Percentiles rank a stretch among this genome's conserved stretches.
phyloP scores from a whole-genome alignment of 2,329 filamentous ascomycete species.

The Exophiala bonariae region DNA sequence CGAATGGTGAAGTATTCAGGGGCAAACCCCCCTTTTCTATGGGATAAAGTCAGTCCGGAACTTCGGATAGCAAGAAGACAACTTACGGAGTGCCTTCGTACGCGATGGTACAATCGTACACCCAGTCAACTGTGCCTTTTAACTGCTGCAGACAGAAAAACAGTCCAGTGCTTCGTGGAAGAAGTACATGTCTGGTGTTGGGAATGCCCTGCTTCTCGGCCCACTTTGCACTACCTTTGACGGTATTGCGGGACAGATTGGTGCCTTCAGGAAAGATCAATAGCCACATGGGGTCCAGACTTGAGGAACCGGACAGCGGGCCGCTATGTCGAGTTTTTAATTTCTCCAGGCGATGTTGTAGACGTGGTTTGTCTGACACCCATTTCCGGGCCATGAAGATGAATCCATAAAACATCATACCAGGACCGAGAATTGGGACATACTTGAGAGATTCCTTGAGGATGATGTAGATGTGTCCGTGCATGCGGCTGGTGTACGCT shows the following conservation, averaged over 20 bases:
- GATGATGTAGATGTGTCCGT: constrained; percentile 67
- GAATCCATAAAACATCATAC: constrained; percentile 66
- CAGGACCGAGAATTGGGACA: constrained; percentile 62
- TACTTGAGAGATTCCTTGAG: constrained; percentile 65
- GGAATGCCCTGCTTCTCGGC: constrained; percentile 58
- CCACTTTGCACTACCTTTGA: constrained; percentile 57
- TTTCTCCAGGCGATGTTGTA: constrained; percentile 57
- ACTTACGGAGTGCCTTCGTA: constrained; percentile 92
- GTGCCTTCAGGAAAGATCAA: constrained; percentile 67
- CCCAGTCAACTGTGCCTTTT: constrained; percentile 59
- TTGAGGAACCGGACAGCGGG: constrained; percentile 46
- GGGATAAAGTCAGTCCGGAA: constrained; percentile 19
- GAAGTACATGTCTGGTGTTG: constrained; percentile 59
- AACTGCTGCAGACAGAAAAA: constrained; percentile 63
- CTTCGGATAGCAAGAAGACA: constrained; percentile 4
- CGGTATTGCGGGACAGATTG: constrained; percentile 58
- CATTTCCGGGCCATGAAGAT: constrained; percentile 66
- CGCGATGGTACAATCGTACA: constrained; percentile 82
- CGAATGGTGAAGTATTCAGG: constrained; percentile 85
- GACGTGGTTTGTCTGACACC: constrained; percentile 59
- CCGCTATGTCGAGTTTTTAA: constrained; percentile 53
- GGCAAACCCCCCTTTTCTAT: constrained; percentile 75
- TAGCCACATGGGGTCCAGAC: constrained; percentile 65
- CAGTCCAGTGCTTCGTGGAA: constrained; percentile 62
- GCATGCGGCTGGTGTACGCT: constrained; percentile 64